These are phyloP conservation scores for Tolypocladium ovalisporum DNA, from an alignment of 2,329 filamentous ascomycete genomes.

Conservation along the genomic window DNA sequence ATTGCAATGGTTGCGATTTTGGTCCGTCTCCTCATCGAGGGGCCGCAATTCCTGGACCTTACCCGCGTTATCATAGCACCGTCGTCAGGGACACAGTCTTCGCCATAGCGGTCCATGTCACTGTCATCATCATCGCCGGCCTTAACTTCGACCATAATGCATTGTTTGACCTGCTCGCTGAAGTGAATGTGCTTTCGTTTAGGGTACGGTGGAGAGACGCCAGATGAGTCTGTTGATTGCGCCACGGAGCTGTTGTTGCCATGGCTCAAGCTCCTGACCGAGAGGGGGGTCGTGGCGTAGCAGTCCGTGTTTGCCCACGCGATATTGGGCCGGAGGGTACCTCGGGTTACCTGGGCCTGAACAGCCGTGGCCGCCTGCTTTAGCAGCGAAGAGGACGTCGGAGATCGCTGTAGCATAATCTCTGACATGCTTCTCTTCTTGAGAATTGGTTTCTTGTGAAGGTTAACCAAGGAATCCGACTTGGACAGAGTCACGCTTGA, in stretches of 20 bases:
- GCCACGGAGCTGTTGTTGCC: slow-evolving; percentile 51
- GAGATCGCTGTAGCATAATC: slow-evolving; percentile 79
- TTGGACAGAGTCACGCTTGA: slow-evolving; percentile 37
- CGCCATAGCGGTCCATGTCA: slow-evolving; percentile 38
- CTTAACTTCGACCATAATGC: slow-evolving; percentile 85
- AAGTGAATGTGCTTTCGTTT: slow-evolving; percentile 88
- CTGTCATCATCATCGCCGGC: slow-evolving; percentile 65
- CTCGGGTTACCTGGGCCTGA: slow-evolving; percentile 62
- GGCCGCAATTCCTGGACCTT: slow-evolving; percentile 43
- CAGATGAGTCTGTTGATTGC: slow-evolving; percentile 60
- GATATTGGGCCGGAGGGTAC: slow-evolving; percentile 42
- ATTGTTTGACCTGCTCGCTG: slow-evolving; percentile 90
- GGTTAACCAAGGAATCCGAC: slow-evolving; percentile 52
- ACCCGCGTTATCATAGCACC: slow-evolving; percentile 74
- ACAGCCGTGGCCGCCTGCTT: slow-evolving; percentile 83
- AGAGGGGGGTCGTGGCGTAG: slow-evolving; percentile 53
- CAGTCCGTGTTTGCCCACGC: slow-evolving; percentile 60
- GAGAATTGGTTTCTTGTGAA: slow-evolving; percentile 74
- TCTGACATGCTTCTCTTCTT: slow-evolving; percentile 97
- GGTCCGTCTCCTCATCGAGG: slow-evolving; percentile 32
- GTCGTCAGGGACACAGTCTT: slow-evolving; percentile 63
- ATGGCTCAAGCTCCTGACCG: slow-evolving; percentile 48
- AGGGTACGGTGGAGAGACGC: slow-evolving; percentile 48
- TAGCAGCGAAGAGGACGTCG: slow-evolving; percentile 78
- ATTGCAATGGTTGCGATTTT: slow-evolving; percentile 61